phyloP scores from a whole-genome alignment of 495 filamentous ascomycete genomes.

The Staphylotrichum longicolle region DNA sequence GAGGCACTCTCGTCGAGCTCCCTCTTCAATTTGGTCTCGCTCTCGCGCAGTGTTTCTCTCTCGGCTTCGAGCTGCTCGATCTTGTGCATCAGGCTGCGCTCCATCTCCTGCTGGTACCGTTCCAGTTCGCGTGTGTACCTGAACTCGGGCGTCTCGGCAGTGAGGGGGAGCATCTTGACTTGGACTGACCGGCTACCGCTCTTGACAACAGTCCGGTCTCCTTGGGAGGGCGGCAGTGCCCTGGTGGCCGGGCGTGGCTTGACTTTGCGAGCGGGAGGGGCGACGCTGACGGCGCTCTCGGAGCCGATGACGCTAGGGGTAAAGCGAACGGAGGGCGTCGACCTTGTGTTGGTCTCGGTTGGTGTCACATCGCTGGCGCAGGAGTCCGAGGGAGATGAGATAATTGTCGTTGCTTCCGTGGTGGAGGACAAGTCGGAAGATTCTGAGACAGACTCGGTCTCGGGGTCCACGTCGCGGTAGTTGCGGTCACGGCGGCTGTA shows the following conservation, averaged over 20 bases:
- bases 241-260: conserved; percentile 36
- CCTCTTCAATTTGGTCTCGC: conserved; percentile 32
- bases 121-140: conserved; percentile 24
- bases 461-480: conserved; percentile 29
- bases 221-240: conserved; percentile 30
- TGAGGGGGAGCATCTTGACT: conserved; percentile 30
- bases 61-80: conserved; percentile 46
- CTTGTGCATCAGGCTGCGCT: conserved; percentile 38
- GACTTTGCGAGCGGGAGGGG: conserved; percentile 25
- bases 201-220: conserved; percentile 27
- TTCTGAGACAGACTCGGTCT: conserved; percentile 46
- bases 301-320: conserved; percentile 36
- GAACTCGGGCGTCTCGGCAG: conserved; percentile 15
- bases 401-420: conserved; percentile 43
- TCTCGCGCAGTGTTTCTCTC: conserved; percentile 36
- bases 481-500: conserved; percentile 26
- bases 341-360: conserved; percentile 35
- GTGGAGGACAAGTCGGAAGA: conserved; percentile 46
- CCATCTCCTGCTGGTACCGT: conserved; percentile 26
- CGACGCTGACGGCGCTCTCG: conserved; percentile 32
- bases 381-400: conserved; percentile 32
- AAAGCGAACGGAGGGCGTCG: conserved; percentile 34
- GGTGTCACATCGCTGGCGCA: conserved; percentile 34
- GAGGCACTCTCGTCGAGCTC: conserved; percentile 37
- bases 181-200: conserved; percentile 35